phyloP scores from a whole-genome alignment of 2,329 filamentous ascomycete genomes.

The Pezicula radicicola region DNA sequence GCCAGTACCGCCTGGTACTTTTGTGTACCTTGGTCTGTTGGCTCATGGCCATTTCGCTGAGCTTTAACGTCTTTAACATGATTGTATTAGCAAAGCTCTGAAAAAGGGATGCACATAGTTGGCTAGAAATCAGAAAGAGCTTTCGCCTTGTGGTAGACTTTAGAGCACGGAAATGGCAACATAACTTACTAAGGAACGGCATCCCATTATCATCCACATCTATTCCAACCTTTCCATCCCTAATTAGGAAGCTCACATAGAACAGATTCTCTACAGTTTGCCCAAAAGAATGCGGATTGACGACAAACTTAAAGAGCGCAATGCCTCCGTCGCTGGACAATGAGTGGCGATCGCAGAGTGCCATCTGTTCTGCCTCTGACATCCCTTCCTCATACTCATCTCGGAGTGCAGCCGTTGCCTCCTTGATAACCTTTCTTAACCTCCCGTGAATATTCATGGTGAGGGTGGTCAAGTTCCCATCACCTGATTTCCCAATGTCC shows the following conservation, averaged over 20 bases:
- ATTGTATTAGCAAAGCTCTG: constrained; percentile 25
- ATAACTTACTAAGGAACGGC: constrained; percentile 72
- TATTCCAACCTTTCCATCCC: constrained; percentile 78
- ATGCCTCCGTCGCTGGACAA: constrained; percentile 69
- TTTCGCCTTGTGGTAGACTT: background rate
- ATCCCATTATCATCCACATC: constrained; percentile 68
- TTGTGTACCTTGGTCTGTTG: constrained; percentile 49
- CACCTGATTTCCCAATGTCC: constrained; percentile 71
- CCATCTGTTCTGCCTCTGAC: constrained; percentile 23
- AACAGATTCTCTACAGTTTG: constrained; percentile 97
- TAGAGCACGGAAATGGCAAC: constrained; percentile 1
- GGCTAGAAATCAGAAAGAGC: too few relatives aligned
- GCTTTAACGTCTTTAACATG: constrained; percentile 39
- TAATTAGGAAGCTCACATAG: constrained; percentile 90
- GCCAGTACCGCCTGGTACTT: constrained; percentile 86
- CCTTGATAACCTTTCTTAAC: constrained; percentile 47
- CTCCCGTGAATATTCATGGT: constrained; percentile 71
- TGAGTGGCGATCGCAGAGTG: constrained; percentile 61
- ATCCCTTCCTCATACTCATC: constrained; percentile 42
- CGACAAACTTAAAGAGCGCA: constrained; percentile 78
- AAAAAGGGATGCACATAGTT: constrained; percentile 9
- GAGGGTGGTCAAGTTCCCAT: constrained; percentile 74
- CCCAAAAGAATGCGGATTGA: constrained; percentile 87
- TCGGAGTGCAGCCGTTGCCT: constrained; percentile 44
- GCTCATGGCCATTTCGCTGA: constrained; percentile 13